Evolutionary conservation across 106 monocot genomes (phyloP), one percentile per base, ranked within the genome.

Genomic region (Cymbidium sinense): DNA sequence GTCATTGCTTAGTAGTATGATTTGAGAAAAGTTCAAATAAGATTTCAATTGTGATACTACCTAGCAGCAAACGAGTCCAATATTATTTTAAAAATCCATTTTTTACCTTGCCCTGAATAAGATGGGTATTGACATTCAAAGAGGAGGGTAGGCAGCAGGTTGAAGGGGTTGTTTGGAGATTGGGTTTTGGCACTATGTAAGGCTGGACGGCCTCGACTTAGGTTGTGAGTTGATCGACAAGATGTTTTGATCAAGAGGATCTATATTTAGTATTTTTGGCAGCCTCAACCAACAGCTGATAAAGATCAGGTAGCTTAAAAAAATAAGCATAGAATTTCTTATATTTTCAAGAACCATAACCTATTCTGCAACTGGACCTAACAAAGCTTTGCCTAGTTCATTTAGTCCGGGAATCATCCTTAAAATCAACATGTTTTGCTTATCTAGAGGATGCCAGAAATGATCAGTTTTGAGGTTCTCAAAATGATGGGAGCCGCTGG

Each of bases 281-380:
- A 75, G 96, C 91, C 79, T 96, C 96, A 54, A 83, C 52, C 81
- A 96, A 64, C 62, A 90, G 76, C 35, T 87, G 70, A 83, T 94
- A 70, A 82, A 96, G 85, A 83, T 88, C 88, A 50, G 91, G 72
- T 33, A 96, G 90, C 96, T 96, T 87, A 79, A 34, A 34, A 50
- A 69, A 65, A 96, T 94, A 78, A 91, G 91, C 58, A 96, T 85
- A 55, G 93, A 96, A 47, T 93, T 89, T 79, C 96, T 94, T 58
- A 96, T 96, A 79, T 93, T 94, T 76, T 96, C 94, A 47, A 96
- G 88, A 80, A 94, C 70, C 96, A 96, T 94, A 84, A 96, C 85
- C 65, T 96, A 91, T 75, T 96, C 96, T 35, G 94, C 44, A 61
- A 96, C 85, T 9, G 96, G 88, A 37, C 93, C 96, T 80, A 96